Base-by-base conservation (phyloP, 148 eudicot genomes). In the Limonium bicolor region DNA sequence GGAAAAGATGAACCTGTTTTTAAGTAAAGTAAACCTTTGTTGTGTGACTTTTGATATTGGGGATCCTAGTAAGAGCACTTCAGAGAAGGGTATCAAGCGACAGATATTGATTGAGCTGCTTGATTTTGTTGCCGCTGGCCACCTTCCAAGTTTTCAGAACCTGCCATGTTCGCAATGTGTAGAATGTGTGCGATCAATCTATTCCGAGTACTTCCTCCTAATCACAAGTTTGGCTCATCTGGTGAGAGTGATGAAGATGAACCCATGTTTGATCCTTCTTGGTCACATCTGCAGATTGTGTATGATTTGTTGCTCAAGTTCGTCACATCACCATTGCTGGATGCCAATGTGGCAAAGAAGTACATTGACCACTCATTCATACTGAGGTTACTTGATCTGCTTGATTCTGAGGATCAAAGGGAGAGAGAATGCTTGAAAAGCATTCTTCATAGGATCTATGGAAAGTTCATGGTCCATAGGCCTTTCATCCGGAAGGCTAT, bases 351-450 rank as follows among this genome's bases (percentile, higher is more conserved):
- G 24, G 96, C 86, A 2, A 88, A 88, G 54, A 88, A 88, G 64
- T 88, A 88, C 41, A 59, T 88, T 23, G 72, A 74, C 41, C 86
- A 83, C 63, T 59, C 78, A 0, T 83, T 88, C 53, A 80, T 88
- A 31, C 50, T 66, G 47, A 72, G 55, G 54, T 60, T 83, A 58
- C 76, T 88, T 23, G 96, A 88, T 61, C 71, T 88, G 31, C 74
- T 88, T 55, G 94, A 88, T 44, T 83, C 94, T 0, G 96, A 83
- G 56, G 96, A 88, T 77, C 94, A 94, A n/a, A 69, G 96, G 56
- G 96, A 87, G 52, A 71, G 96, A 55, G 96, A 87, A 9, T 76
- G 72, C 42, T 43, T 87, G 53, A 87, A 87, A 56, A 79, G 82
- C 6, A 71, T 82, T 41, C 70, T 87, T 40, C 96, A 87, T 55